Conservation (phyloP, 164 flowering plant species). For the Tinospora cordifolia region DNA sequence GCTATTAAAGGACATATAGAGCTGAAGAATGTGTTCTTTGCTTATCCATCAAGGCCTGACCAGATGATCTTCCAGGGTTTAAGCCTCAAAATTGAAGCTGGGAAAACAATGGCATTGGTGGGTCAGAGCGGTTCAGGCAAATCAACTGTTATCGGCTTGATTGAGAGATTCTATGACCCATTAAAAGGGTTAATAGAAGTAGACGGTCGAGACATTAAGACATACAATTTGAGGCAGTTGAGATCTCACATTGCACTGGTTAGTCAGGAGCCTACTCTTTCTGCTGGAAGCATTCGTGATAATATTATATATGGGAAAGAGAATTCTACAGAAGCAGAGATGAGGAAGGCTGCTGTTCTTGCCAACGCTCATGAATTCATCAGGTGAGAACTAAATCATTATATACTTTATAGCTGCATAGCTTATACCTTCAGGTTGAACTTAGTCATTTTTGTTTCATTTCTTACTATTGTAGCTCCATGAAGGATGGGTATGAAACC, state of each 20-base stretch:
- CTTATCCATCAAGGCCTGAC: slow-evolving; percentile 25
- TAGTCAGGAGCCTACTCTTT: slow-evolving; percentile 34
- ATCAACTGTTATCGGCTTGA: slow-evolving; percentile 28
- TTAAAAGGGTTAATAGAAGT: slow-evolving; percentile 22
- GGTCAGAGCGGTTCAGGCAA: slow-evolving; percentile 35
- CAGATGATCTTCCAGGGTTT: slow-evolving; percentile 21
- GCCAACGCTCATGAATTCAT: slow-evolving; percentile 35
- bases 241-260: slow-evolving; percentile 26
- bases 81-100: slow-evolving; percentile 18
- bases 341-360: slow-evolving; percentile 24
- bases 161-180: slow-evolving; percentile 34
- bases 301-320: slow-evolving; percentile 26
- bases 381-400: slow-evolving; percentile 6
- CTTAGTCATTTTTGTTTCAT: neutral
- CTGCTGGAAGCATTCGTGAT: slow-evolving; percentile 23
- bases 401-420: neutral
- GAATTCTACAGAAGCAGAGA: slow-evolving; percentile 22
- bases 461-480: slow-evolving; percentile 12
- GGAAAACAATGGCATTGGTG: slow-evolving; percentile 25
- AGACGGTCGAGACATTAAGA: slow-evolving; percentile 25
- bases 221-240: slow-evolving; percentile 19
- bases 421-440: neutral
- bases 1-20: slow-evolving; percentile 22
- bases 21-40: slow-evolving; percentile 23
- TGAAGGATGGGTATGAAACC: slow-evolving; percentile 40